phyloP scores from a whole-genome alignment of 345 rosid genomes.

The Pugionium cornutum region DNA sequence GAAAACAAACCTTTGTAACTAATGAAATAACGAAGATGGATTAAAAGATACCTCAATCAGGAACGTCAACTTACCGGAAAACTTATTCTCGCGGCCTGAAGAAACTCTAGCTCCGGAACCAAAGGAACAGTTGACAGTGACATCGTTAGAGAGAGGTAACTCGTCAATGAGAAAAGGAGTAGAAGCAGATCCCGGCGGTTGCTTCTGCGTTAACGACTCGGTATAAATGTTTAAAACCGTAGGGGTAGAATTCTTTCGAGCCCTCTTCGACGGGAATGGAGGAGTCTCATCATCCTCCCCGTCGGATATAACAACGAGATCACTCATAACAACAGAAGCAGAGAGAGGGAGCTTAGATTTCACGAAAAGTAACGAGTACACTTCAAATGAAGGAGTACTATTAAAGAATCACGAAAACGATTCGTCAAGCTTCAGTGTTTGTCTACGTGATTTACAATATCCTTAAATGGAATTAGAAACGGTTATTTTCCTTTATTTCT shows the following conservation, averaged over 20 bases:
- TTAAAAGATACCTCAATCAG: background rate
- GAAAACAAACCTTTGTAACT: background rate
- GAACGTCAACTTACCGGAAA: conserved; percentile 42
- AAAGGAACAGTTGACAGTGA: conserved; percentile 42
- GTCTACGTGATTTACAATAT: background rate
- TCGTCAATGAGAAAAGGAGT: conserved; percentile 55
- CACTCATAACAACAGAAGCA: conserved; percentile 8
- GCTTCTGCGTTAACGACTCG: conserved; percentile 30
- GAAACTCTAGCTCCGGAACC: conserved; percentile 34
- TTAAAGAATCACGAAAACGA: background rate
- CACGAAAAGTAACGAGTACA: background rate
- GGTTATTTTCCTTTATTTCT: too few relatives aligned
- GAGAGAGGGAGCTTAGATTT: background rate
- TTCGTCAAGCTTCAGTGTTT: conserved; percentile 1
- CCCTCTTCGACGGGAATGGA: conserved; percentile 15
- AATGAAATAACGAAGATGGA: background rate
- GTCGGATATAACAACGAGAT: conserved; percentile 34
- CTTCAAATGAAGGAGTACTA: conserved; percentile 14
- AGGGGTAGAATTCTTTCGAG: conserved; percentile 7
- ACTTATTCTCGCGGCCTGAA: conserved; percentile 29
- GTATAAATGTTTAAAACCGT: conserved; percentile 12
- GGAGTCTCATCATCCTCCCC: conserved; percentile 21
- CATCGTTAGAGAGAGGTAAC: conserved; percentile 48
- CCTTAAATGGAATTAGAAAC: background rate
- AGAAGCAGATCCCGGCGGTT: conserved; percentile 33